Conservation (phyloP, 768 basidiomycete species). For the Psilocybe sp. region DNA sequence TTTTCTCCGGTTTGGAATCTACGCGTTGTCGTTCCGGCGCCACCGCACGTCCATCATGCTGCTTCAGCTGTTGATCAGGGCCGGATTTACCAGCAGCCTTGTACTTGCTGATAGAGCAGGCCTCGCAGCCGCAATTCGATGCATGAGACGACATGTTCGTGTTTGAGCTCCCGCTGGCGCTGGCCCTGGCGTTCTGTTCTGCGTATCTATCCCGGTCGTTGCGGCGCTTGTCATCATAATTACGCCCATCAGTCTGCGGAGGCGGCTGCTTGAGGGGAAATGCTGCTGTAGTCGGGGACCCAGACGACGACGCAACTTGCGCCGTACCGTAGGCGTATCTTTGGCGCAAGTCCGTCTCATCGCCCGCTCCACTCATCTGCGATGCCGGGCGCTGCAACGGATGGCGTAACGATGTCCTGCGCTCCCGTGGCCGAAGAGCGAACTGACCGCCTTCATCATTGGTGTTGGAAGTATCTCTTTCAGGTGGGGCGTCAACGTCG, state of each 20-base stretch:
- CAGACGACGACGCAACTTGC: neutral
- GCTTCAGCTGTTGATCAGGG: conserved; percentile 8
- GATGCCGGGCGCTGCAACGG: conserved; percentile 27
- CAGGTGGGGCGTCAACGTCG: conserved; percentile 9
- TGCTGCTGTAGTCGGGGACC: conserved; percentile 19
- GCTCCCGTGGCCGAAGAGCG: conserved; percentile 28
- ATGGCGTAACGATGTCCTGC: conserved; percentile 31
- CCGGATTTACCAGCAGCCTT: conserved; percentile 30
- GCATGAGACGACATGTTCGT: conserved; percentile 42
- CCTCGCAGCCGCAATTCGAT: conserved; percentile 64
- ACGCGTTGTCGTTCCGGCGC: conserved; percentile 11
- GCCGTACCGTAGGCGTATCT: neutral
- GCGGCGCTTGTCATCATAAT: too few relatives aligned
- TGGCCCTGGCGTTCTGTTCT: conserved; percentile 15
- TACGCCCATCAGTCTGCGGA: neutral
- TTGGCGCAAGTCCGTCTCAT: conserved; percentile 3
- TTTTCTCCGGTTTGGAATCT: conserved; percentile 41
- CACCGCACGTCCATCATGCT: conserved; percentile 9
- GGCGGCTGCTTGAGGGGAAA: conserved; percentile 27
- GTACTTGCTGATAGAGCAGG: conserved; percentile 62
- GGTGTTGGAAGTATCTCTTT: conserved; percentile 14
- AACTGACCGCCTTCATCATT: conserved; percentile 15
- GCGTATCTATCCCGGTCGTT: too few relatives aligned
- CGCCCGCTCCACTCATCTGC: conserved; percentile 21
- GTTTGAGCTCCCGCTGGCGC: conserved; percentile 9